phyloP scores from a whole-genome alignment of 2,329 filamentous ascomycete genomes.

The Fonsecaea pedrosoi region DNA sequence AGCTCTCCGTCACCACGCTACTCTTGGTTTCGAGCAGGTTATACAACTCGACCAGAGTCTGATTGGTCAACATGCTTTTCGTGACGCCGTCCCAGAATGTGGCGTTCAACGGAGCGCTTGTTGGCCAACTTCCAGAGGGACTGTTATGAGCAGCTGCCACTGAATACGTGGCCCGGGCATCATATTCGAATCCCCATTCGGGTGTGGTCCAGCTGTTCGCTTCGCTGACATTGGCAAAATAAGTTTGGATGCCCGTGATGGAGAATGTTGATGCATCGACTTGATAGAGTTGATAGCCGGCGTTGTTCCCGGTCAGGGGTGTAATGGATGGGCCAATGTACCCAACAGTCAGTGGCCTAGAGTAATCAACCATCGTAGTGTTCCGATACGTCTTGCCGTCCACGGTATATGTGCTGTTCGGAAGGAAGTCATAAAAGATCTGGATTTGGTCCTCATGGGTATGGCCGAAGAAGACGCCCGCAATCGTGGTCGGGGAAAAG shows the following conservation, averaged over 20 bases:
- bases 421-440: constrained; percentile 13
- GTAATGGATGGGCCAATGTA: constrained; percentile 13
- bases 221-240: constrained; percentile 12
- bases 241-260: constrained; percentile 8
- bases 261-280: constrained; percentile 10
- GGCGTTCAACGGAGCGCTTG: neutral
- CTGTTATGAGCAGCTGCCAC: constrained; percentile 2
- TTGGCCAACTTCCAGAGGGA: neutral
- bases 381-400: constrained; percentile 13
- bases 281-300: constrained; percentile 9
- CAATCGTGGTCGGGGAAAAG: constrained; percentile 10
- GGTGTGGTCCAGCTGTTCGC: constrained; percentile 5
- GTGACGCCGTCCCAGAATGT: constrained; percentile 9
- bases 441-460: constrained; percentile 14
- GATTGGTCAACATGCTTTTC: constrained; percentile 11
- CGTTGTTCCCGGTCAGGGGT: constrained; percentile 10
- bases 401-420: constrained; percentile 2
- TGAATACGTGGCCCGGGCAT: neutral
- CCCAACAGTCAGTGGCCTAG: constrained; percentile 1
- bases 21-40: constrained; percentile 4
- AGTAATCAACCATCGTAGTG: constrained; percentile 12
- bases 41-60: constrained; percentile 10
- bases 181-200: constrained; percentile 12
- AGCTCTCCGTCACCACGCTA: constrained; percentile 1
- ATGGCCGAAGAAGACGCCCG: constrained; percentile 13